These are phyloP conservation scores for Cyclotella sp. DNA, from an alignment of 108 stramenopile species.

Conservation along the genomic window DNA sequence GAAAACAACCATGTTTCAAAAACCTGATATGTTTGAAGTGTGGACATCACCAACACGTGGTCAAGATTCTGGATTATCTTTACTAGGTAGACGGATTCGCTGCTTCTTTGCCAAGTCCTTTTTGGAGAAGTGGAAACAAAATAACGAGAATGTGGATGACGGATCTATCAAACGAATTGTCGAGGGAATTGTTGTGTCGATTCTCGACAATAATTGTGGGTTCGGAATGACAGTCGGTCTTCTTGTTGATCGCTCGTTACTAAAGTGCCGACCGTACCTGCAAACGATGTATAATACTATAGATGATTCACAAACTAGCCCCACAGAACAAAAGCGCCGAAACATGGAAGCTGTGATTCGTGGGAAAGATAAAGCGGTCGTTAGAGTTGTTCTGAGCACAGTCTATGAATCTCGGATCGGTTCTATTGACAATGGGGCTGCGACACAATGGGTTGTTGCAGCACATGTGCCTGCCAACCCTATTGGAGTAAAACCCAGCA, in stretches of 20 bases:
- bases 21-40: slow-evolving; percentile 42
- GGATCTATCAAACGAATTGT: slow-evolving; percentile 38
- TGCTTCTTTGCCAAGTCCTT: slow-evolving; percentile 60
- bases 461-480: slow-evolving; percentile 60
- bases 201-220: slow-evolving; percentile 46
- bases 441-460: slow-evolving; percentile 68
- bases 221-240: slow-evolving; percentile 48
- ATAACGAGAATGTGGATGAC: slow-evolving; percentile 16
- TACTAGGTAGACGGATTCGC: slow-evolving; percentile 72
- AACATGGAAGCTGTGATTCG: slow-evolving; percentile 59
- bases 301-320: slow-evolving; percentile 22
- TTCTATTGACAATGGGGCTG: slow-evolving; percentile 14
- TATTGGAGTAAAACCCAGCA: slow-evolving; percentile 26
- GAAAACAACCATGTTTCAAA: slow-evolving; percentile 3
- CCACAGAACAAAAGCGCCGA: slow-evolving; percentile 43
- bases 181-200: slow-evolving; percentile 68
- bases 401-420: slow-evolving; percentile 32
- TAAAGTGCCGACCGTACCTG: slow-evolving; percentile 51
- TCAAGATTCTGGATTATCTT: slow-evolving; percentile 63
- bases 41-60: slow-evolving; percentile 72
- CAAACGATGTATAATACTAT: slow-evolving; percentile 40
- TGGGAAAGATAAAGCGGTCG: slow-evolving; percentile 59
- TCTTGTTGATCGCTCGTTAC: slow-evolving; percentile 52
- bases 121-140: slow-evolving; percentile 20
- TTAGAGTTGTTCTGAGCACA: slow-evolving; percentile 46